phyloP scores from a whole-genome alignment of 495 filamentous ascomycete species.

The Jackrogersella multiformis region DNA sequence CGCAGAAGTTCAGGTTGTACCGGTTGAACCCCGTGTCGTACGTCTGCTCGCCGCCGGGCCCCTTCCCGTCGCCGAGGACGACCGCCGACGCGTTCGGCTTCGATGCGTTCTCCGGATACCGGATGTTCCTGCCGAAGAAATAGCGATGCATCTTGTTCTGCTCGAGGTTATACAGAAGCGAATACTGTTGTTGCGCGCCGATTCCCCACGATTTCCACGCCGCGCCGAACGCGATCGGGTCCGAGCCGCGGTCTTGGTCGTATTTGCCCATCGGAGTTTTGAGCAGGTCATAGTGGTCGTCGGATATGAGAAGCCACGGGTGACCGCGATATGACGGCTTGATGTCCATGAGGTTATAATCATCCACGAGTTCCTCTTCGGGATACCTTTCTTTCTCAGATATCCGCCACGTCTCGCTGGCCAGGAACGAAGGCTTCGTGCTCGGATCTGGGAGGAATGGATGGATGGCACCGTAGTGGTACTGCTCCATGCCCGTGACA shows the following conservation, averaged over 20 bases:
- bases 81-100: slow-evolving; percentile 32
- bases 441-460: slow-evolving; percentile 57
- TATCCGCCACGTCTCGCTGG: slow-evolving; percentile 39
- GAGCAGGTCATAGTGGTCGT: slow-evolving; percentile 51
- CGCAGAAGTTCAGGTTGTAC: slow-evolving; percentile 59
- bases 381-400: slow-evolving; percentile 41
- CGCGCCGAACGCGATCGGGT: slow-evolving; percentile 45
- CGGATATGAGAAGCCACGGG: slow-evolving; percentile 56
- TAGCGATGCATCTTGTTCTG: slow-evolving; percentile 56
- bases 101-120: slow-evolving; percentile 33
- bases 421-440: slow-evolving; percentile 26
- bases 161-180: slow-evolving; percentile 63
- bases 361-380: slow-evolving; percentile 27
- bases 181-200: slow-evolving; percentile 65
- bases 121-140: slow-evolving; percentile 54
- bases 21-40: slow-evolving; percentile 58
- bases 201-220: slow-evolving; percentile 59
- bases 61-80: slow-evolving; percentile 10
- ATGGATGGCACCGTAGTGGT: slow-evolving; percentile 56
- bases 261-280: slow-evolving; percentile 53
- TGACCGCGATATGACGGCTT: slow-evolving; percentile 50
- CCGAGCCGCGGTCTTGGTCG: slow-evolving; percentile 41
- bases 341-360: slow-evolving; percentile 42
- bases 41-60: slow-evolving; percentile 49
- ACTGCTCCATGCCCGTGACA: slow-evolving; percentile 57